These are phyloP conservation scores for Ajuga chamaepitys DNA, from an alignment of 257 asterid genomes.

Conservation along the genomic window DNA sequence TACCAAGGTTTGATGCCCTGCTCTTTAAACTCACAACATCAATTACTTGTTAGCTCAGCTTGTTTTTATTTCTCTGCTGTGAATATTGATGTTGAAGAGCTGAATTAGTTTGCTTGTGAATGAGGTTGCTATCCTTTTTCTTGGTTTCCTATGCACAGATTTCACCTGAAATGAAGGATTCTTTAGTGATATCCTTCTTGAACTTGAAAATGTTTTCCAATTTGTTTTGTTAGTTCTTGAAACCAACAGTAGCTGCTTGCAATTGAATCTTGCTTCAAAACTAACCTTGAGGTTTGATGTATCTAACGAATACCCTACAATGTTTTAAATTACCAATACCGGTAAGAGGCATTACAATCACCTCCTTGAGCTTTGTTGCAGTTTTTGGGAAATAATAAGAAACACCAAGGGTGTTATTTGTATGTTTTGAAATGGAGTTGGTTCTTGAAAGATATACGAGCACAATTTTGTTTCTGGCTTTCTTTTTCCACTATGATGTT, in stretches of 20 bases:
- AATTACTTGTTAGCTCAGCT: not conserved
- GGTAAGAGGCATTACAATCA: no score
- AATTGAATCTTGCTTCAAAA: not conserved
- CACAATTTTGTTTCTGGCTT: no score
- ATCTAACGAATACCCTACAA: no score
- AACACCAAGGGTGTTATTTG: no score
- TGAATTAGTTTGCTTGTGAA: not conserved
- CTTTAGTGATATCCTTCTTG: not conserved
- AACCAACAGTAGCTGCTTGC: constrained; percentile 1
- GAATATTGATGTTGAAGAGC: constrained; percentile 5
- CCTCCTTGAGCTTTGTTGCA: no score
- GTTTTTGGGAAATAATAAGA: no score
- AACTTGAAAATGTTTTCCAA: not conserved
- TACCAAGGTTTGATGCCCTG: constrained; percentile 44
- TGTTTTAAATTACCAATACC: no score
- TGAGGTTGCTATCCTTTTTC: not conserved
- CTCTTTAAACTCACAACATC: not conserved
- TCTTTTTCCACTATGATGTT: no score
- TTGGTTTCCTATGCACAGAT: not conserved
- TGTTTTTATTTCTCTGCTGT: constrained; percentile 8
- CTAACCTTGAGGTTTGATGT: no score
- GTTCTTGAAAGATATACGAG: no score
- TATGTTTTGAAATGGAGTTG: no score
- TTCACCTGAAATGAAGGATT: not conserved
- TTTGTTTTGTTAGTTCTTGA: constrained; percentile 9